Percentiles rank a stretch among this genome's conserved stretches.
Evolutionary conservation across 768 basidiomycete species (phyloP).

Genomic region (Russula vinacea): DNA sequence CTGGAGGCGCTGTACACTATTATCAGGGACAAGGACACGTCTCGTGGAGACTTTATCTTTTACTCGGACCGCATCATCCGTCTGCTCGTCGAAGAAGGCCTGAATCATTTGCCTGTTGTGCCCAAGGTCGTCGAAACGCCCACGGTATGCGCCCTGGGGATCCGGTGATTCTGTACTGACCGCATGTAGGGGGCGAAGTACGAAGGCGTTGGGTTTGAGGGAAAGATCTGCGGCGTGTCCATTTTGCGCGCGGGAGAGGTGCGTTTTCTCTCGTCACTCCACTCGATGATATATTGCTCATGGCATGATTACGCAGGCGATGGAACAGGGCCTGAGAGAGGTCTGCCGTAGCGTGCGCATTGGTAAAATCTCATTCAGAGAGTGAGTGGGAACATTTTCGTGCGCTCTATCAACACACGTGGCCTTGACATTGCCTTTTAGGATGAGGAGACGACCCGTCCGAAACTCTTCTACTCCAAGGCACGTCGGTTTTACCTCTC

Average conservation of each 20-base stretch:
- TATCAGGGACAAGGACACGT: constrained; percentile 84
- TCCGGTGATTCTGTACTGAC: neutral
- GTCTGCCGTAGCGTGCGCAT: constrained; percentile 93
- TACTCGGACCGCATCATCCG: constrained; percentile 92
- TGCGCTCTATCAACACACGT: constrained; percentile 2
- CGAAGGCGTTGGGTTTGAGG: constrained; percentile 91
- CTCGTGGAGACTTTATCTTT: constrained; percentile 93
- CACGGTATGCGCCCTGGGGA: constrained; percentile 46
- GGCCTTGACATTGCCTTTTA: constrained; percentile 34
- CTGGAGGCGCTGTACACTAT: constrained; percentile 95
- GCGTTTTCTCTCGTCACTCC: constrained; percentile 24
- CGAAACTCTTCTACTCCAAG: constrained; percentile 92
- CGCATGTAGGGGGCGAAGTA: constrained; percentile 66
- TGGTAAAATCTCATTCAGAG: constrained; percentile 98
- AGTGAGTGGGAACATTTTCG: constrained; percentile 44
- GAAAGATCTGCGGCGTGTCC: constrained; percentile 94
- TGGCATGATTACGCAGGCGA: constrained; percentile 54
- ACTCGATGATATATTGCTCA: neutral
- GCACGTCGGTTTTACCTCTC: constrained; percentile 37
- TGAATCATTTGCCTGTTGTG: constrained; percentile 84
- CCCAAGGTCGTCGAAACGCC: constrained; percentile 77
- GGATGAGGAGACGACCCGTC: constrained; percentile 92
- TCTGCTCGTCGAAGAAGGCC: constrained; percentile 74
- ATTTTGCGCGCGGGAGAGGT: constrained; percentile 94
- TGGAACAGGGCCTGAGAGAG: constrained; percentile 96